These are phyloP conservation scores for Chamaenerion angustifolium DNA, from an alignment of 345 rosid species.

Conservation along the genomic window DNA sequence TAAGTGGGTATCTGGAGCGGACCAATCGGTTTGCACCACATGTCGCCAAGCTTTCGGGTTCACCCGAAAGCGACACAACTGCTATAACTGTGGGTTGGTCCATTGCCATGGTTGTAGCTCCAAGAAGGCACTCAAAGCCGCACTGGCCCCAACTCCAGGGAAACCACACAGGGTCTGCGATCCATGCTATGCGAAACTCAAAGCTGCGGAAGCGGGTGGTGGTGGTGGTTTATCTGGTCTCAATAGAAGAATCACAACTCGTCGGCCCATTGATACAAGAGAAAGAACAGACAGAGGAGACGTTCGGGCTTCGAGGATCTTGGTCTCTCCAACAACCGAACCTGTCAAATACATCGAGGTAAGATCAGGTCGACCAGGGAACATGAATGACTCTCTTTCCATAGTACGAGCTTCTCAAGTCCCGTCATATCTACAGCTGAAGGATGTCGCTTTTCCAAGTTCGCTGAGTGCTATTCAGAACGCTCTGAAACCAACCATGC, in stretches of 20 bases:
- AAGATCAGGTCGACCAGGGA: slow-evolving; percentile 41
- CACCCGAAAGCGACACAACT: slow-evolving; percentile 87
- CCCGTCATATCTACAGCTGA: slow-evolving; percentile 48
- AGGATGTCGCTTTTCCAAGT: slow-evolving; percentile 65
- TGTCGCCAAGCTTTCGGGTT: slow-evolving; percentile 96
- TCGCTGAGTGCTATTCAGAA: slow-evolving; percentile 54
- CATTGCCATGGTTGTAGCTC: slow-evolving; percentile 97
- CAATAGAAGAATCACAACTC: slow-evolving; percentile 26
- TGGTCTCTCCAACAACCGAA: slow-evolving; percentile 51
- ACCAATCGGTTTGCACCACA: slow-evolving; percentile 83
- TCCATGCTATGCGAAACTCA: slow-evolving; percentile 72
- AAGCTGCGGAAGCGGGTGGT: slow-evolving; percentile 48
- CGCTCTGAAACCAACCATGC: slow-evolving; percentile 34
- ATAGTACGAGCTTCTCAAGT: slow-evolving; percentile 61
- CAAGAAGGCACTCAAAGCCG: slow-evolving; percentile 83
- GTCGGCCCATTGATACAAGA: slow-evolving; percentile 33
- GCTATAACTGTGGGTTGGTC: slow-evolving; percentile 86
- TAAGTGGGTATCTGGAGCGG: slow-evolving; percentile 93
- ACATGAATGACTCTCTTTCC: slow-evolving; percentile 34
- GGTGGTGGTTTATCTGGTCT: slow-evolving; percentile 10
- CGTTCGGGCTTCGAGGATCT: slow-evolving; percentile 33
- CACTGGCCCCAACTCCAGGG: slow-evolving; percentile 95
- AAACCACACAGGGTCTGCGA: slow-evolving; percentile 97
- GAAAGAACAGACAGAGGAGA: slow-evolving; percentile 39
- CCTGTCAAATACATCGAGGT: slow-evolving; percentile 63